phyloP scores from a whole-genome alignment of 116 monocot genomes.

The Zostera marina region DNA sequence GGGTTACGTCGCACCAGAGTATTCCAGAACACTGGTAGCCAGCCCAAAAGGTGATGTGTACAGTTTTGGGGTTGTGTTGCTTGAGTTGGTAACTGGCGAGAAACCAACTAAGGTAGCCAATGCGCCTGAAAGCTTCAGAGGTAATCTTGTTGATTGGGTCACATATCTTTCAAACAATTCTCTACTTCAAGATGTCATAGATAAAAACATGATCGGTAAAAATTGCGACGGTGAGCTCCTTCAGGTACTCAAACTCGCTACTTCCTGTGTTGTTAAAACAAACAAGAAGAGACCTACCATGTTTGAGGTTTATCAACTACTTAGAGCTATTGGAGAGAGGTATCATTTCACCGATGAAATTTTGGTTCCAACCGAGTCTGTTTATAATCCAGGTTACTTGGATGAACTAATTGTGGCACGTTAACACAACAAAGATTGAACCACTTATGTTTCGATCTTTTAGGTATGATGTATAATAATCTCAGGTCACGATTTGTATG shows the following conservation, averaged over 20 bases:
- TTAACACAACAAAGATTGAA: neutral
- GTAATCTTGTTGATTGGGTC: slow-evolving; percentile 55
- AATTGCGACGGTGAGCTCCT: slow-evolving; percentile 34
- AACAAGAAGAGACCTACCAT: slow-evolving; percentile 55
- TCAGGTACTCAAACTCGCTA: slow-evolving; percentile 50
- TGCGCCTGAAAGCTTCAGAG: slow-evolving; percentile 39
- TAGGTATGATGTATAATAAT: no score
- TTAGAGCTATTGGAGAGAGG: slow-evolving; percentile 43
- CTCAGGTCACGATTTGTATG: no score
- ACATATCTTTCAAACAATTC: slow-evolving; percentile 38
- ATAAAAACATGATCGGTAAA: slow-evolving; percentile 35
- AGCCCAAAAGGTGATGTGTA: slow-evolving; percentile 85
- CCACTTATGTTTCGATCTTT: no score
- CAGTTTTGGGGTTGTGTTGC: slow-evolving; percentile 69
- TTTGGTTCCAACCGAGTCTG: slow-evolving; percentile 9
- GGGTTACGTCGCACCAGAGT: slow-evolving; percentile 86
- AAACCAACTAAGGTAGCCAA: slow-evolving; percentile 36
- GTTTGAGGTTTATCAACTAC: slow-evolving; percentile 55
- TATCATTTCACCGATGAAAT: slow-evolving; percentile 42
- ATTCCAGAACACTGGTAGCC: slow-evolving; percentile 65
- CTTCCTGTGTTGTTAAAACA: slow-evolving; percentile 24
- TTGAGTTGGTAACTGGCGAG: slow-evolving; percentile 47
- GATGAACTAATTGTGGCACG: slow-evolving; percentile 40
- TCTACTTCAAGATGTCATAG: slow-evolving; percentile 32
- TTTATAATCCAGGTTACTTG: slow-evolving; percentile 12